Evolutionary conservation across 176 grass and related monocot species (phyloP).

Genomic region (Oryza rufipogon): DNA sequence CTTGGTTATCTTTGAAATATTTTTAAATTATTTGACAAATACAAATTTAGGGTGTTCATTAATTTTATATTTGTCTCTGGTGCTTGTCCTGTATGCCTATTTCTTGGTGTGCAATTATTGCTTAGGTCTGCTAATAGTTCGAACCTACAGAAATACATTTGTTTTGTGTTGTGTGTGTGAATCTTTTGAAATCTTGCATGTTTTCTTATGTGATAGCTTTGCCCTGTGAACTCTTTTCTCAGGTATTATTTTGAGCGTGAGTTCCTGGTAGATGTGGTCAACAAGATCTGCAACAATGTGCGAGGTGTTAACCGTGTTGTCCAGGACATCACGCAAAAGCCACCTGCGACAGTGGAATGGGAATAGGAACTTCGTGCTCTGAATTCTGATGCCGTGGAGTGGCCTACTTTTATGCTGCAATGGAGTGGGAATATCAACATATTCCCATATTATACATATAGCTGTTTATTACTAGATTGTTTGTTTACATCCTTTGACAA

Average conservation of each 20-base stretch:
- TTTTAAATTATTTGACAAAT: background rate
- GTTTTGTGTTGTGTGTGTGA: background rate
- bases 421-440: conserved; percentile 44
- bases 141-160: background rate
- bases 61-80: background rate
- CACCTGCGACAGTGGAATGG: conserved; percentile 87
- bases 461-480: background rate
- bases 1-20: background rate
- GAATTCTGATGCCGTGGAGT: background rate
- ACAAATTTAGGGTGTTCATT: background rate
- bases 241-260: conserved; percentile 86
- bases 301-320: conserved; percentile 77
- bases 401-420: conserved; percentile 3
- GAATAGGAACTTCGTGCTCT: conserved; percentile 37
- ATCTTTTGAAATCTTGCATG: background rate
- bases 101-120: background rate
- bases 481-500: background rate
- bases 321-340: conserved; percentile 86
- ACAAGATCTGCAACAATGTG: conserved; percentile 86
- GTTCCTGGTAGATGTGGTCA: conserved; percentile 72
- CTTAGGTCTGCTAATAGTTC: background rate
- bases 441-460: background rate
- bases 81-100: background rate
- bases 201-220: conserved; percentile 1
- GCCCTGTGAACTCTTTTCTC: background rate